Evolutionary conservation across 805 yeast species (phyloP).

Genomic region (Saturnispora zaruensis): DNA sequence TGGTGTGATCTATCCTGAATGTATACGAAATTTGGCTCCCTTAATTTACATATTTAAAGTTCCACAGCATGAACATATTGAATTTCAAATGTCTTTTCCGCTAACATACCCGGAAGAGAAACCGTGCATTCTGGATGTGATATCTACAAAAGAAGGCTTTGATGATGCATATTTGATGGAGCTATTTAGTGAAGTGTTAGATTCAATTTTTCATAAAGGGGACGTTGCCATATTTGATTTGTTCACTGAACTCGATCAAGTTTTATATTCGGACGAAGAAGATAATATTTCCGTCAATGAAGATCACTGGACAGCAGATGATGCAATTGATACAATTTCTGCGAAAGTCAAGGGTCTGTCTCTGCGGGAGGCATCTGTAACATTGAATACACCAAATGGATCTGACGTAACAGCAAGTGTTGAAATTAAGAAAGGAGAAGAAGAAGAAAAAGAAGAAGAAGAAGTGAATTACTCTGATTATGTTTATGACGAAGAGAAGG

Average conservation of each 20-base stretch:
- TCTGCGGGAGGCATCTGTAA: neutral
- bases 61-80: constrained; percentile 56
- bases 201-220: constrained; percentile 45
- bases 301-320: constrained; percentile 21
- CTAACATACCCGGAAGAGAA: constrained; percentile 52
- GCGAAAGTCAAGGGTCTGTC: neutral
- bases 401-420: neutral
- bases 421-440: neutral
- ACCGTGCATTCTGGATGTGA: constrained; percentile 59
- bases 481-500: constrained; percentile 23
- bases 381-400: neutral
- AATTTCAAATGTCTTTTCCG: constrained; percentile 67
- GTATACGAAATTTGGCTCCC: constrained; percentile 33
- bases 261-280: constrained; percentile 33
- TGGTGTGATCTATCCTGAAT: constrained; percentile 78
- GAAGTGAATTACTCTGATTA: constrained; percentile 1
- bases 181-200: constrained; percentile 43
- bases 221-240: constrained; percentile 76
- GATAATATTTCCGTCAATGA: constrained; percentile 20
- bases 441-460: constrained; percentile 3
- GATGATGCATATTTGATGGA: constrained; percentile 42
- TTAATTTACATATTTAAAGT: constrained; percentile 39
- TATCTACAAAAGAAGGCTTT: constrained; percentile 19
- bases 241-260: constrained; percentile 54
- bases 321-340: neutral